These are phyloP conservation scores for Balakata baccata DNA, from an alignment of 345 rosid species.

Conservation along the genomic window DNA sequence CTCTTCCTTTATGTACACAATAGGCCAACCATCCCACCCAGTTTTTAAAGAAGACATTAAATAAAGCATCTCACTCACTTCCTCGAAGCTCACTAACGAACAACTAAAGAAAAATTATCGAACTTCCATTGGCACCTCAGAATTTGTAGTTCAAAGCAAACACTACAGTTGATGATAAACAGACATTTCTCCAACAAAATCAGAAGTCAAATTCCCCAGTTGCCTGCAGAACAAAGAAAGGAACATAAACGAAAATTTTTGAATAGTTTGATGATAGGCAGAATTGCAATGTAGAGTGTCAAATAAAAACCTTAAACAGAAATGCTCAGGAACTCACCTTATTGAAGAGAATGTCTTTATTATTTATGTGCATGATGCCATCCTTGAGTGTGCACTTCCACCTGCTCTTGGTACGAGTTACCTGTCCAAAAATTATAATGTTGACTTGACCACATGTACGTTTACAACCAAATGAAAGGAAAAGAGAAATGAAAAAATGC, in stretches of 20 bases:
- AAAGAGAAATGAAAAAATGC: not conserved
- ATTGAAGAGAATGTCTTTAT: conserved; percentile 90
- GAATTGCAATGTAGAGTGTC: not conserved
- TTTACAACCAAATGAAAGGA: not conserved
- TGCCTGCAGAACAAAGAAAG: conserved; percentile 52
- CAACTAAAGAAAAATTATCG: conserved; percentile 22
- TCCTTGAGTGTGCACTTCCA: conserved; percentile 98
- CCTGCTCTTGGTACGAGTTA: conserved; percentile 89
- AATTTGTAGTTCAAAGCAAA: conserved; percentile 16
- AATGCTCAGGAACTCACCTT: conserved; percentile 43
- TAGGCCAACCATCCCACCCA: conserved; percentile 37
- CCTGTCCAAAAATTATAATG: conserved; percentile 43
- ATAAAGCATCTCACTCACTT: conserved; percentile 27
- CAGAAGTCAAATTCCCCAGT: conserved; percentile 91
- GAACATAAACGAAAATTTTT: not conserved
- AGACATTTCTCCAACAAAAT: conserved; percentile 30
- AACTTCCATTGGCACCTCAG: conserved; percentile 22
- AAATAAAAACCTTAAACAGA: not conserved
- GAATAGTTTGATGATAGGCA: not conserved
- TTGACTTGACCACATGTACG: not conserved
- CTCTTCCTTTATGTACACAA: conserved; percentile 69
- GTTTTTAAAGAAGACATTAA: conserved; percentile 17
- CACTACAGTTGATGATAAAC: conserved; percentile 14
- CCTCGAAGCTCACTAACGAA: conserved; percentile 31
- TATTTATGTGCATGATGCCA: conserved; percentile 95